These are phyloP conservation scores for Peziza echinospora DNA, from an alignment of 495 filamentous ascomycete species.

Conservation along the genomic window DNA sequence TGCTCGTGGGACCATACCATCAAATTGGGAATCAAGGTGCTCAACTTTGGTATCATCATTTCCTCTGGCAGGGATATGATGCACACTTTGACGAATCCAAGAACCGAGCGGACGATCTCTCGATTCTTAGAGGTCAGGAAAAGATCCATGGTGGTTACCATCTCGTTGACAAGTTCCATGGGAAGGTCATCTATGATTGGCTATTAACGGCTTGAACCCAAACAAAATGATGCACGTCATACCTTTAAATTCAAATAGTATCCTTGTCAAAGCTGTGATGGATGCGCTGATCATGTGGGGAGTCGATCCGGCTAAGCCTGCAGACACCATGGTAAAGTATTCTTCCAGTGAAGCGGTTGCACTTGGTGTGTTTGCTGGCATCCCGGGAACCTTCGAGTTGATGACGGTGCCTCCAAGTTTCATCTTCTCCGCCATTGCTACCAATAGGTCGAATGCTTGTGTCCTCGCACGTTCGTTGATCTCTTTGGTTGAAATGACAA, in stretches of 20 bases:
- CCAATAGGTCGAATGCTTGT: constrained; percentile 72
- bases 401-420: constrained; percentile 49
- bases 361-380: constrained; percentile 56
- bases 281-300: constrained; percentile 91
- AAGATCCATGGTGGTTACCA: constrained; percentile 79
- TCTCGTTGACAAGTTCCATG: constrained; percentile 37
- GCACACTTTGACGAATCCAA: constrained; percentile 92
- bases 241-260: constrained; percentile 80
- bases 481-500: constrained; percentile 87
- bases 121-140: constrained; percentile 89
- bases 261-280: constrained; percentile 73
- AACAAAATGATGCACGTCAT: no score
- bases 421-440: constrained; percentile 70
- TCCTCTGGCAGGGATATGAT: constrained; percentile 62
- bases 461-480: constrained; percentile 84
- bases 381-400: constrained; percentile 64
- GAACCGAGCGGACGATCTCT: constrained; percentile 77
- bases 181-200: constrained; percentile 33
- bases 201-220: no score
- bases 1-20: constrained; percentile 96
- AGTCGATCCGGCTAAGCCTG: constrained; percentile 71
- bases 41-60: constrained; percentile 49
- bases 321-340: constrained; percentile 95
- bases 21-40: constrained; percentile 58
- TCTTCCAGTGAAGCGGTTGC: constrained; percentile 67